A percentile compares a stretch with the other conserved stretches of the same genome.
Conservation (phyloP, 2,329 filamentous ascomycete species). For the Colletotrichum siamense region DNA sequence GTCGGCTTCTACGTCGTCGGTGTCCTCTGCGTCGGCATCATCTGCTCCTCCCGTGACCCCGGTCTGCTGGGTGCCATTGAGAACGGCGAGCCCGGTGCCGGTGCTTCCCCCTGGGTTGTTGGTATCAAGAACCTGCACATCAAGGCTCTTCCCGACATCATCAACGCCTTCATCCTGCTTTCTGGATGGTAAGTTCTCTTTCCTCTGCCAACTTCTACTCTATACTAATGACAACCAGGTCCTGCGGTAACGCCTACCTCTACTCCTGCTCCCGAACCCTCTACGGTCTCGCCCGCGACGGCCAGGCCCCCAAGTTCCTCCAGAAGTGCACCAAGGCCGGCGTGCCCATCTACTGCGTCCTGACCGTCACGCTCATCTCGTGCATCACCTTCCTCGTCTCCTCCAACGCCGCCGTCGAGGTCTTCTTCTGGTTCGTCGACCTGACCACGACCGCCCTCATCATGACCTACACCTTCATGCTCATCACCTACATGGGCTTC, state of each 20-base stretch:
- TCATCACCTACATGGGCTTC: conserved; percentile 50
- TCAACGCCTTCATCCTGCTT: conserved; percentile 52
- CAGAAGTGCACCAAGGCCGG: conserved; percentile 45
- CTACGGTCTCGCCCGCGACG: conserved; percentile 55
- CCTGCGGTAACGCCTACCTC: conserved; percentile 56
- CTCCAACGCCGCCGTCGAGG: conserved; percentile 38
- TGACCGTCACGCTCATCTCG: conserved; percentile 35
- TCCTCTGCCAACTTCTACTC: neutral
- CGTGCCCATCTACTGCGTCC: conserved; percentile 46
- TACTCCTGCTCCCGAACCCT: conserved; percentile 57
- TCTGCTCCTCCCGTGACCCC: conserved; percentile 63
- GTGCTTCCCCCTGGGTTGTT: conserved; percentile 58
- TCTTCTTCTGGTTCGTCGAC: conserved; percentile 51
- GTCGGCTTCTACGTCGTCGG: conserved; percentile 75
- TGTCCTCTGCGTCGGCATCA: conserved; percentile 62
- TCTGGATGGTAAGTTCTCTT: conserved; percentile 24
- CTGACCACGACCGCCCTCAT: conserved; percentile 63
- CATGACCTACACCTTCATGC: conserved; percentile 62
- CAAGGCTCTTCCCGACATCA: conserved; percentile 57
- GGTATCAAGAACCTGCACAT: conserved; percentile 62
- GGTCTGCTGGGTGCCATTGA: conserved; percentile 59
- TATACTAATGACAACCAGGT: conserved; percentile 27
- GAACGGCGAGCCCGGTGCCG: conserved; percentile 51
- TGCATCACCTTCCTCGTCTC: conserved; percentile 44
- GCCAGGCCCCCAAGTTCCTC: conserved; percentile 50